These are phyloP conservation scores for Tephrocybe sp. DNA, from an alignment of 768 basidiomycete species.

Conservation along the genomic window DNA sequence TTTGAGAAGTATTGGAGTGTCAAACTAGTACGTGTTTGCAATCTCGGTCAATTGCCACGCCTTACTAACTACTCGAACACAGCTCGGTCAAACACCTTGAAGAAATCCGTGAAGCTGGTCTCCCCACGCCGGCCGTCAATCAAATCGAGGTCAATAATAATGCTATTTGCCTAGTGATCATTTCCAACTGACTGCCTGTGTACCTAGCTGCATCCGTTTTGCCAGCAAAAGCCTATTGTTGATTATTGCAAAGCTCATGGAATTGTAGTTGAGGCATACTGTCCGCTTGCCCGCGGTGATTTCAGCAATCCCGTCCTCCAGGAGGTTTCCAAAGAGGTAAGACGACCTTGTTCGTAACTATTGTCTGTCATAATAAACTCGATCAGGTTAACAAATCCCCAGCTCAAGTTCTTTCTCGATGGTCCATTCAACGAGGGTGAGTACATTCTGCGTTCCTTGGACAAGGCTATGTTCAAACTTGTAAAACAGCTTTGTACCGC, in stretches of 20 bases:
- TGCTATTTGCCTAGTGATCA: background rate
- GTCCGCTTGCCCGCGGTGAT: slow-evolving; percentile 66
- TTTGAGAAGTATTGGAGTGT: slow-evolving; percentile 69
- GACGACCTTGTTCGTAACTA: slow-evolving; percentile 9
- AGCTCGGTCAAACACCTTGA: slow-evolving; percentile 72
- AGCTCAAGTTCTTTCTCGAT: slow-evolving; percentile 82
- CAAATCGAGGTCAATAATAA: slow-evolving; percentile 68
- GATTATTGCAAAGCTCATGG: slow-evolving; percentile 62
- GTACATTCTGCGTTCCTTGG: slow-evolving; percentile 22
- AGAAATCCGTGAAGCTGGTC: slow-evolving; percentile 63
- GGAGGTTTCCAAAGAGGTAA: slow-evolving; percentile 59
- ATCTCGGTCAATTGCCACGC: background rate
- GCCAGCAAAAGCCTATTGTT: slow-evolving; percentile 78
- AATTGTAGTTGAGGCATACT: slow-evolving; percentile 72
- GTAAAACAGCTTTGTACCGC: slow-evolving; percentile 65
- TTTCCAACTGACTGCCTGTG: background rate
- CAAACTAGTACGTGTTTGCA: slow-evolving; percentile 65
- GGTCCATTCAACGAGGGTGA: slow-evolving; percentile 85
- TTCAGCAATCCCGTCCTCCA: slow-evolving; percentile 54
- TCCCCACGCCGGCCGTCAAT: slow-evolving; percentile 69
- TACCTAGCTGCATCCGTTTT: slow-evolving; percentile 71
- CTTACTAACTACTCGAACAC: background rate
- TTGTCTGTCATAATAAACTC: background rate
- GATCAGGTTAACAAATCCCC: slow-evolving; percentile 59
- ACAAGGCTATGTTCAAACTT: no score